A percentile compares a stretch with the other conserved stretches of the same genome.
These are phyloP conservation scores for Tranzscheliella williamsii DNA, from an alignment of 1,284 basidiomycete species.

Conservation along the genomic window DNA sequence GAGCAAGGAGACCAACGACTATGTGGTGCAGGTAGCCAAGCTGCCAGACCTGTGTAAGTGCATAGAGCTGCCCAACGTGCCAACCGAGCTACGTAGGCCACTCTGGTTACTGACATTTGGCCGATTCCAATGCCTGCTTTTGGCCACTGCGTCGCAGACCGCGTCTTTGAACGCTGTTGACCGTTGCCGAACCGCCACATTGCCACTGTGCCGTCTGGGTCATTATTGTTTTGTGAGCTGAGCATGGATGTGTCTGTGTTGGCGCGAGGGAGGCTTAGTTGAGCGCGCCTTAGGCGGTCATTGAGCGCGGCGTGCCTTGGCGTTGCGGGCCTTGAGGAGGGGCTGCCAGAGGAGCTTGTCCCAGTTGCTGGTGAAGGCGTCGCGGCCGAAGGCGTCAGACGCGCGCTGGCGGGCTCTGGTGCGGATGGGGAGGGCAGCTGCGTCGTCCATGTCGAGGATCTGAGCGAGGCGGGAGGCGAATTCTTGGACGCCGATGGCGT, in stretches of 20 bases:
- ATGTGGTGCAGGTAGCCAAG: slow-evolving; percentile 49
- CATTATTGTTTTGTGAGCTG: too few relatives aligned
- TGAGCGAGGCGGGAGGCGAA: slow-evolving; percentile 75
- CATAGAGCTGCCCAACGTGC: too few relatives aligned
- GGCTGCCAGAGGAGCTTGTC: slow-evolving; percentile 15
- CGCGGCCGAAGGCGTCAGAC: slow-evolving; percentile 19
- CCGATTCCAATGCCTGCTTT: too few relatives aligned
- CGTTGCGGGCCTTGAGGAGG: background rate
- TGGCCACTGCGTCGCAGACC: slow-evolving; percentile 17
- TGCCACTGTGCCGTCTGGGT: too few relatives aligned
- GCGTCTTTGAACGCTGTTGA: slow-evolving; percentile 59
- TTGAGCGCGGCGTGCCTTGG: too few relatives aligned
- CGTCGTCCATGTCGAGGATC: slow-evolving; percentile 70
- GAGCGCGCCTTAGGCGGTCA: too few relatives aligned
- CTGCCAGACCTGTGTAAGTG: slow-evolving; percentile 46
- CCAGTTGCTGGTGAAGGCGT: slow-evolving; percentile 34
- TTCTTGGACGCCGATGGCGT: slow-evolving; percentile 71
- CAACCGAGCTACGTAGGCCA: too few relatives aligned
- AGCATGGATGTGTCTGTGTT: too few relatives aligned
- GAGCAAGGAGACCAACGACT: slow-evolving; percentile 18
- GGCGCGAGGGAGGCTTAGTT: too few relatives aligned
- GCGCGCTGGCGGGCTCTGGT: slow-evolving; percentile 65
- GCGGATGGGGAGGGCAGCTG: slow-evolving; percentile 44
- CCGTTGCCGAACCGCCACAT: too few relatives aligned
- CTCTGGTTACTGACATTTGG: too few relatives aligned